Evolutionary conservation across 2,329 filamentous ascomycete species (phyloP).

Genomic region (Biscogniauxia sp.): DNA sequence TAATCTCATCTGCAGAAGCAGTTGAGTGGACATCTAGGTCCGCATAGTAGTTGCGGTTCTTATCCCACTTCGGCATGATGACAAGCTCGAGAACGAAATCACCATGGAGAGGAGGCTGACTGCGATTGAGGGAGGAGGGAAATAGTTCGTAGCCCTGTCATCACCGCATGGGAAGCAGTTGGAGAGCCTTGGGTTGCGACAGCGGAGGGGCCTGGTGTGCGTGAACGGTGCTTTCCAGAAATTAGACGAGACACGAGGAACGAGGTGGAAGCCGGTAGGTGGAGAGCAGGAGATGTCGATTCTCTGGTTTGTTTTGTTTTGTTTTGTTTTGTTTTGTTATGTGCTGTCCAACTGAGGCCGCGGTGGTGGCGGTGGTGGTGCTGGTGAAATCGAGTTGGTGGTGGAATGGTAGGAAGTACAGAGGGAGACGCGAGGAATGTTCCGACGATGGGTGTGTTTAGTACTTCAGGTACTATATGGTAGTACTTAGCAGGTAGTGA

Average conservation of each 20-base stretch:
- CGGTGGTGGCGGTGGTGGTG: no score
- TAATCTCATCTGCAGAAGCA: conserved; percentile 72
- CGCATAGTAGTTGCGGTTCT: conserved; percentile 76
- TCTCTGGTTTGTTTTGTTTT: no score
- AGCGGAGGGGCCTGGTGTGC: neutral
- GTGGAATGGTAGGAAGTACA: neutral
- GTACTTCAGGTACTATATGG: neutral
- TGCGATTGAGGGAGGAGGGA: neutral
- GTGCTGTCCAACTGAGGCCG: no score
- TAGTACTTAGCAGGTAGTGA: neutral
- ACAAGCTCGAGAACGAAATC: conserved; percentile 15
- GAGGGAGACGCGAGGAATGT: neutral
- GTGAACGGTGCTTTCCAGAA: conserved; percentile 4
- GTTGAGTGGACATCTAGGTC: conserved; percentile 71
- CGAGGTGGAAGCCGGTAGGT: no score
- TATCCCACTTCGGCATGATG: conserved; percentile 67
- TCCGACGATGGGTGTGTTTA: neutral
- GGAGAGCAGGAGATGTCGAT: no score
- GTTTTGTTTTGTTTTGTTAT: no score
- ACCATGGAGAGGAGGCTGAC: conserved; percentile 9
- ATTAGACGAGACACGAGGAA: no score
- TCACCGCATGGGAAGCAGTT: conserved; percentile 7
- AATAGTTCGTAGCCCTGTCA: conserved; percentile 8
- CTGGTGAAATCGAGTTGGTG: neutral
- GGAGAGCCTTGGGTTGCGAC: neutral